These are phyloP conservation scores for Capsicum chinense DNA, from an alignment of 257 asterid species.

Conservation along the genomic window DNA sequence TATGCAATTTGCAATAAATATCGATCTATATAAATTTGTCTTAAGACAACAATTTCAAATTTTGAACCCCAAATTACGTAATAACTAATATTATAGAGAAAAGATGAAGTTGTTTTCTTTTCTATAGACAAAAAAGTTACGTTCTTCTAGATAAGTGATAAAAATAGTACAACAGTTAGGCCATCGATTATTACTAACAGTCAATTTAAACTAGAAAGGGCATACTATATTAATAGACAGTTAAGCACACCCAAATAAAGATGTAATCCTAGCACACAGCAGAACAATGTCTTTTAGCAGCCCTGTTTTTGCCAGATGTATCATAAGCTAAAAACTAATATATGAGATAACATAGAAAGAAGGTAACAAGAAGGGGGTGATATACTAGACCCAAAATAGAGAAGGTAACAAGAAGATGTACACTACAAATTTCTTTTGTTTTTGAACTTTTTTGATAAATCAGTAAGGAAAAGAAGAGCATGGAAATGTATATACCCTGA, in stretches of 20 bases:
- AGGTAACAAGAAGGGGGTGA: too few species aligned
- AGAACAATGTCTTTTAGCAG: not conserved
- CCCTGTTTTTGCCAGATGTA: not conserved
- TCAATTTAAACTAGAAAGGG: not conserved
- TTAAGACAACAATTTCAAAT: not conserved
- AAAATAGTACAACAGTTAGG: slow-evolving; percentile 1
- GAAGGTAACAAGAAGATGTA: too few species aligned
- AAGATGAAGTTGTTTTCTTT: not conserved
- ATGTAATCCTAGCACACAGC: not conserved
- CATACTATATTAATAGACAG: not conserved
- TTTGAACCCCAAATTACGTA: not conserved
- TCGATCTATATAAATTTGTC: too few species aligned
- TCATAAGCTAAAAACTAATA: not conserved
- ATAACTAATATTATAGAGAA: slow-evolving; percentile 16
- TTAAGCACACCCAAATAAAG: not conserved
- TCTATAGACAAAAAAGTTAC: too few species aligned
- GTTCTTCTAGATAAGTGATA: not conserved
- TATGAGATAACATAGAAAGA: too few species aligned
- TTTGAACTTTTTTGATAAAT: too few species aligned
- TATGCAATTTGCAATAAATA: too few species aligned
- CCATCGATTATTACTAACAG: not conserved
- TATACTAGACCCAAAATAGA: too few species aligned
- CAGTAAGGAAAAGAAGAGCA: too few species aligned
- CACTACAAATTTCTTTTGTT: too few species aligned
- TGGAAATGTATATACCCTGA: too few species aligned